Conservation (phyloP, 2,329 filamentous ascomycete species). For the Xylaria sp. region DNA sequence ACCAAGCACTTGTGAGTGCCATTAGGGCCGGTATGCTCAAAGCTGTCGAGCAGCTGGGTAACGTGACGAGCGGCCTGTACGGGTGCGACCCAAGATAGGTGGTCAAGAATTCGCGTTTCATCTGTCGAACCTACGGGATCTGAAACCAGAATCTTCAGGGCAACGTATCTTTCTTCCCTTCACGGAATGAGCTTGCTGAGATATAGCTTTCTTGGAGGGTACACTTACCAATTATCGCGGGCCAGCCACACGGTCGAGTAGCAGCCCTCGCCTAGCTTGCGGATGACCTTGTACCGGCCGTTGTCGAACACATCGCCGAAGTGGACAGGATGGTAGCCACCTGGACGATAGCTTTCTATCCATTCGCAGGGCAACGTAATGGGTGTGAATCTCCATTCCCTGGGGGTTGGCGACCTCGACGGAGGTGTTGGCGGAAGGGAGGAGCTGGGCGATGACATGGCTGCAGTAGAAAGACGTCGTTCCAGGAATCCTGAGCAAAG, state of each 20-base stretch:
- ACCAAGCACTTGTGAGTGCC: slow-evolving; percentile 57
- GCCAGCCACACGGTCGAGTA: slow-evolving; percentile 47
- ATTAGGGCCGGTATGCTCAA: slow-evolving; percentile 55
- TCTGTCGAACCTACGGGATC: slow-evolving; percentile 21
- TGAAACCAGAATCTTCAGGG: slow-evolving; percentile 39
- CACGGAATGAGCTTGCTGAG: neutral
- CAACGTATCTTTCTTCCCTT: slow-evolving; percentile 43
- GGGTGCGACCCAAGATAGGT: slow-evolving; percentile 27
- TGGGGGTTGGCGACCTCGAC: slow-evolving; percentile 7
- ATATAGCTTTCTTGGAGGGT: neutral
- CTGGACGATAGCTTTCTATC: slow-evolving; percentile 42
- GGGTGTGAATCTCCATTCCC: slow-evolving; percentile 41
- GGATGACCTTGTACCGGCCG: slow-evolving; percentile 44
- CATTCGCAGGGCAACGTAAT: slow-evolving; percentile 46
- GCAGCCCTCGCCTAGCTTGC: slow-evolving; percentile 45
- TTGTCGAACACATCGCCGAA: slow-evolving; percentile 43
- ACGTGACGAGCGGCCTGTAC: slow-evolving; percentile 44
- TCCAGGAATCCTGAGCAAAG: neutral
- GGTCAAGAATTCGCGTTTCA: slow-evolving; percentile 40
- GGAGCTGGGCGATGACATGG: neutral
- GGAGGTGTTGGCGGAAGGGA: slow-evolving; percentile 37
- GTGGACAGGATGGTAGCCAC: slow-evolving; percentile 46
- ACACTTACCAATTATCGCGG: slow-evolving; percentile 42
- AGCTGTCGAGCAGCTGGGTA: slow-evolving; percentile 51
- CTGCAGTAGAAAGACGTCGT: slow-evolving; percentile 21